Evolutionary conservation across 1,139 yeast species (phyloP).

Genomic region (Wickerhamomyces sp.): DNA sequence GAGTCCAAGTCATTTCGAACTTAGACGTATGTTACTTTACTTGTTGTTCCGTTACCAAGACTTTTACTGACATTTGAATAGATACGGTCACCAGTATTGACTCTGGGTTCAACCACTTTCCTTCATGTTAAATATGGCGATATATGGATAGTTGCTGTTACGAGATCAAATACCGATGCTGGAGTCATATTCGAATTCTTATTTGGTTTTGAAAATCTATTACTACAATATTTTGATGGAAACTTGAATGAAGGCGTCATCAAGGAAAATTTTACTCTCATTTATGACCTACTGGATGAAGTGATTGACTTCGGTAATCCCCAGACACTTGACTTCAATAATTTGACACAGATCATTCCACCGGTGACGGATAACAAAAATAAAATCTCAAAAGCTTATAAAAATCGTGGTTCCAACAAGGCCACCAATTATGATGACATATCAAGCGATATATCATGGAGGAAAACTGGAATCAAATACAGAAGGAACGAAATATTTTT

Average conservation of each 20-base stretch:
- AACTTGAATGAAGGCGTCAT: conserved; percentile 40
- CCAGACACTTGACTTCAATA: conserved; percentile 56
- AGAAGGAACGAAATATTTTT: conserved; percentile 78
- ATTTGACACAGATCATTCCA: conserved; percentile 35
- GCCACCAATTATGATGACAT: conserved; percentile 3
- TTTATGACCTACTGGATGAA: conserved; percentile 78
- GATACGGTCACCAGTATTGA: conserved; percentile 74
- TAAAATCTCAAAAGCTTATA: background rate
- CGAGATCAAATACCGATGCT: conserved; percentile 86
- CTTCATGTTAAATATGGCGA: conserved; percentile 68
- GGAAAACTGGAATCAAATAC: conserved; percentile 67
- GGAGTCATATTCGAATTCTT: conserved; percentile 76
- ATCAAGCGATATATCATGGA: conserved; percentile 54
- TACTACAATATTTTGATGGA: conserved; percentile 31
- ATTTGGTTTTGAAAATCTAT: conserved; percentile 50
- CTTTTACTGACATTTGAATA: conserved; percentile 19
- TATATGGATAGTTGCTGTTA: conserved; percentile 81
- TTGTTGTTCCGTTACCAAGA: no score
- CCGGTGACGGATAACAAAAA: conserved; percentile 7
- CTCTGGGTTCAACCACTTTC: conserved; percentile 90
- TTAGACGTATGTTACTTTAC: conserved; percentile 39
- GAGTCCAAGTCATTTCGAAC: conserved; percentile 80
- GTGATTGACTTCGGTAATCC: conserved; percentile 82
- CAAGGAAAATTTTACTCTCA: conserved; percentile 57
- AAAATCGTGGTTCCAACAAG: conserved; percentile 1